Evolutionary conservation across 495 filamentous ascomycete genomes (phyloP).

Genomic region (Monascus purpureus): DNA sequence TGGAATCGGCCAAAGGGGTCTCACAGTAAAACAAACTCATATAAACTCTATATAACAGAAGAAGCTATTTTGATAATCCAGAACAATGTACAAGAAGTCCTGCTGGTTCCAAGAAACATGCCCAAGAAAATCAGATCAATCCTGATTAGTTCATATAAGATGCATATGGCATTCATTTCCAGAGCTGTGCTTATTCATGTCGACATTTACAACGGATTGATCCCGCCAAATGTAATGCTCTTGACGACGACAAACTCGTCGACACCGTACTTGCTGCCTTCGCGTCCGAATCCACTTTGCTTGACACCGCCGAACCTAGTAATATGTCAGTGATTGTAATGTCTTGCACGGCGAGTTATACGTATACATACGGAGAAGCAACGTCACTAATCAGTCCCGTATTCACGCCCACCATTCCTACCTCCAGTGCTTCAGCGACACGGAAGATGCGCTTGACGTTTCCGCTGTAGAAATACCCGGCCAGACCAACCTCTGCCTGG

Average conservation of each 20-base stretch:
- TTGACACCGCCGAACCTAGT: conserved; percentile 81
- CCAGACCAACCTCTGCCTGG: conserved; percentile 60
- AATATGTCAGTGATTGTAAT: conserved; percentile 9
- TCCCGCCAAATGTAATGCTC: conserved; percentile 73
- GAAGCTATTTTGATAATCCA: no score
- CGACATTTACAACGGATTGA: no score
- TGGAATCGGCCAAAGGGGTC: no score
- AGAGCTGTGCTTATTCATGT: background rate
- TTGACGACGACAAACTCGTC: conserved; percentile 82
- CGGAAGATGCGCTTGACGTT: conserved; percentile 58
- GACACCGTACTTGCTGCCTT: conserved; percentile 84
- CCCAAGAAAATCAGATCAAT: no score
- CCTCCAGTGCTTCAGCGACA: conserved; percentile 73
- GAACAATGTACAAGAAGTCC: no score
- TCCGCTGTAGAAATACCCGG: conserved; percentile 76
- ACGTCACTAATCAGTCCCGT: conserved; percentile 73
- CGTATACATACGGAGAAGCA: conserved; percentile 44
- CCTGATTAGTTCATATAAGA: background rate
- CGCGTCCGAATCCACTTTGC: conserved; percentile 79
- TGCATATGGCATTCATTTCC: background rate
- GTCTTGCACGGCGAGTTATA: background rate
- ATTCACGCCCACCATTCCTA: conserved; percentile 84
- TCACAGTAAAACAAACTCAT: no score
- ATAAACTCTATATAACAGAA: no score
- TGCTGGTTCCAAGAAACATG: no score